These are phyloP conservation scores for Trichopus zeylanicus DNA, from an alignment of 116 monocot genomes.

Conservation along the genomic window DNA sequence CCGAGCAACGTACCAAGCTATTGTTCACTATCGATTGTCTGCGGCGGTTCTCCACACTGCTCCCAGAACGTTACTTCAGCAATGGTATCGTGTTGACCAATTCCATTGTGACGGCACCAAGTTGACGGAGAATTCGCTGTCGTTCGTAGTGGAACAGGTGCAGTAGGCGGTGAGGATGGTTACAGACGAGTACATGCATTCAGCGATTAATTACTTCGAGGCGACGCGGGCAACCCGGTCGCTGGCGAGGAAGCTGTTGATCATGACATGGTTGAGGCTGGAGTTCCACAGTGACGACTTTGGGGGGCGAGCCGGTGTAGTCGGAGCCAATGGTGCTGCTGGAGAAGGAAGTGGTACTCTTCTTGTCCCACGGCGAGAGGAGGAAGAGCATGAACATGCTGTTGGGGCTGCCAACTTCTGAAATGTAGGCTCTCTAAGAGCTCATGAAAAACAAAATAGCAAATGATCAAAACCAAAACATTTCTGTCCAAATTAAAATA, in stretches of 20 bases:
- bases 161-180: conserved; percentile 61
- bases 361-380: conserved; percentile 70
- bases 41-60: conserved; percentile 45
- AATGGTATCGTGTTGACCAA: conserved; percentile 88
- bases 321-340: conserved; percentile 73
- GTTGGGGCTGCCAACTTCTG: conserved; percentile 53
- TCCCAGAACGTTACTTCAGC: conserved; percentile 74
- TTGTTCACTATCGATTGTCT: conserved; percentile 82
- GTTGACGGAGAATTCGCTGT: conserved; percentile 32
- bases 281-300: conserved; percentile 64
- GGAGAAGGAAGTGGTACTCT: conserved; percentile 78
- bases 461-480: too few relatives aligned
- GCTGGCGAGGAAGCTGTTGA: conserved; percentile 47
- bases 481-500: too few relatives aligned
- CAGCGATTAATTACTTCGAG: conserved; percentile 86
- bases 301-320: conserved; percentile 71
- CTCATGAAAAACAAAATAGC: conserved; percentile 52
- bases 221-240: conserved; percentile 56
- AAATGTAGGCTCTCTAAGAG: conserved; percentile 58
- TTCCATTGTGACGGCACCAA: conserved; percentile 44
- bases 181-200: conserved; percentile 64
- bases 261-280: conserved; percentile 80
- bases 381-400: conserved; percentile 75
- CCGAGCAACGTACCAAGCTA: conserved; percentile 61
- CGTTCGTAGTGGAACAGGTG: conserved; percentile 43